phyloP scores from a whole-genome alignment of 495 filamentous ascomycete genomes.

The Trichoderma reesei region DNA sequence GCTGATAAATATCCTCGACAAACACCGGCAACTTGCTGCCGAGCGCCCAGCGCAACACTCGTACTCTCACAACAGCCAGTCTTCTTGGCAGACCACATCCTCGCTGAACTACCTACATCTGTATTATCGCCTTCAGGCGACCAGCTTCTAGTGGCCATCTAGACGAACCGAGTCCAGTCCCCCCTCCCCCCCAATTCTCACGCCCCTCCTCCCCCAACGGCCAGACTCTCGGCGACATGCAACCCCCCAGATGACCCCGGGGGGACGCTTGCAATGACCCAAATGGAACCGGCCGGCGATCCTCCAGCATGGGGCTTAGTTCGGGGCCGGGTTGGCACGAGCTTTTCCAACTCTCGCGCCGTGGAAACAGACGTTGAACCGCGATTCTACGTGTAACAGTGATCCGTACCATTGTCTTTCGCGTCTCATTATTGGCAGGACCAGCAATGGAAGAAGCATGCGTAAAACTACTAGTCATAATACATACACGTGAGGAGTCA shows the following conservation, averaged over 20 bases:
- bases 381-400: no score
- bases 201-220: neutral
- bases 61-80: no score
- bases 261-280: neutral
- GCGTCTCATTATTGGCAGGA: no score
- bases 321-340: neutral
- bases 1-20: no score
- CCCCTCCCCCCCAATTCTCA: neutral
- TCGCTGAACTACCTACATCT: no score
- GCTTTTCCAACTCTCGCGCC: neutral
- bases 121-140: neutral
- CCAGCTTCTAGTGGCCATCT: constrained; percentile 9
- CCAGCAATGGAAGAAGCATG: neutral
- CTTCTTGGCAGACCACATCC: no score
- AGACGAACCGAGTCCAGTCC: neutral
- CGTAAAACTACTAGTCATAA: no score
- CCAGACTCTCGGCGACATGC: constrained; percentile 7
- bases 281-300: neutral
- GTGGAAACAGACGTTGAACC: no score
- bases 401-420: no score
- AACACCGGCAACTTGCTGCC: neutral
- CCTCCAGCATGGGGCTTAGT: neutral
- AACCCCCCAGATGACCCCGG: neutral
- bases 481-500: constrained; percentile 3
- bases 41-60: neutral